Evolutionary conservation across 2,329 filamentous ascomycete species (phyloP).

Genomic region (Myotisia sp.): DNA sequence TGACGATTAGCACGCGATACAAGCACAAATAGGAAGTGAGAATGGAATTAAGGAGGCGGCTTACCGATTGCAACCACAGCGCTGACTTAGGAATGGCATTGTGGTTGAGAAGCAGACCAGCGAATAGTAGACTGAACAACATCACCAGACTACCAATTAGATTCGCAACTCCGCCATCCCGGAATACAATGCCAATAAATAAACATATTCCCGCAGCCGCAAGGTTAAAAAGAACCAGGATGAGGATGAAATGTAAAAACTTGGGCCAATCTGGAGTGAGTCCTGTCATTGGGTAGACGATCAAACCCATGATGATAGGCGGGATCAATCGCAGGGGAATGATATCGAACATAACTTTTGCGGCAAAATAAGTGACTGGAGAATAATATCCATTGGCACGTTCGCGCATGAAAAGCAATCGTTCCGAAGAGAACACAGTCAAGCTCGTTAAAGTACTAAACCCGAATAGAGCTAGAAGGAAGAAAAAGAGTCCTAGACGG

Average conservation of each 20-base stretch:
- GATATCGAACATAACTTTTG: slow-evolving; percentile 98
- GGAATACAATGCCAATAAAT: slow-evolving; percentile 91
- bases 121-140: slow-evolving; percentile 92
- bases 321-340: slow-evolving; percentile 87
- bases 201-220: slow-evolving; percentile 86
- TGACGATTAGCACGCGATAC: slow-evolving; percentile 16
- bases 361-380: slow-evolving; percentile 81
- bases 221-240: slow-evolving; percentile 89
- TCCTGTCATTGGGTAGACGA: slow-evolving; percentile 96
- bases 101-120: slow-evolving; percentile 85
- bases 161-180: slow-evolving; percentile 80
- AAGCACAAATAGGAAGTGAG: neutral
- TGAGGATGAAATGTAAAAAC: slow-evolving; percentile 82
- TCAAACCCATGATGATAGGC: slow-evolving; percentile 85
- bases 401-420: slow-evolving; percentile 81
- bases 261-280: slow-evolving; percentile 66
- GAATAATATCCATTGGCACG: slow-evolving; percentile 94
- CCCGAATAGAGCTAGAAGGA: slow-evolving; percentile 85
- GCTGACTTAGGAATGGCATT: slow-evolving; percentile 76
- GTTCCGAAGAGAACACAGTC: slow-evolving; percentile 82
- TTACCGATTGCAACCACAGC: slow-evolving; percentile 72
- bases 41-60: slow-evolving; percentile 17
- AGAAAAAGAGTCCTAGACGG: slow-evolving; percentile 91
- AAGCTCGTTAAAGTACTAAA: slow-evolving; percentile 92
- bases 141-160: slow-evolving; percentile 89